Evolutionary conservation across 1,284 basidiomycete species (phyloP).

Genomic region (Puccinia hordei): DNA sequence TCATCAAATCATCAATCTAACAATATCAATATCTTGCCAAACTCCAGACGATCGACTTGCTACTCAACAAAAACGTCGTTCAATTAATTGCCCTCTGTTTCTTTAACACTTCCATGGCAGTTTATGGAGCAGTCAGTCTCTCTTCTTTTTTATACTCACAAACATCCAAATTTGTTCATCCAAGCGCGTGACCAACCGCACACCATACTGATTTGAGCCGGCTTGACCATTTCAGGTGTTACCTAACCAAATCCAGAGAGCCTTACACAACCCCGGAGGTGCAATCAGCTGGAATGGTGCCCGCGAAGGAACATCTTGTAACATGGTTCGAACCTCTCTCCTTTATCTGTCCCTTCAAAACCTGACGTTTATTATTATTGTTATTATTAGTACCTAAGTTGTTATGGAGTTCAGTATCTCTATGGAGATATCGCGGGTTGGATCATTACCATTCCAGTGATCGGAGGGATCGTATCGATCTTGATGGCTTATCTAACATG

Average conservation of each 20-base stretch:
- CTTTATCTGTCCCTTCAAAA: background rate
- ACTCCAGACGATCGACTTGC: constrained; percentile 38
- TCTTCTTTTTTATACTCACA: too few species aligned
- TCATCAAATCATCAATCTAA: too few species aligned
- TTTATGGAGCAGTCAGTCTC: constrained; percentile 48
- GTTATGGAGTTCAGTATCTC: constrained; percentile 44
- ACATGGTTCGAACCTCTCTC: constrained; percentile 27
- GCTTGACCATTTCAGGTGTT: constrained; percentile 11
- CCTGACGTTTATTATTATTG: background rate
- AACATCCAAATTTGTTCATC: background rate
- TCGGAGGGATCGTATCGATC: constrained; percentile 18
- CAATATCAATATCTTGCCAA: background rate
- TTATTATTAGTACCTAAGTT: constrained; percentile 33
- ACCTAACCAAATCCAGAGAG: constrained; percentile 34
- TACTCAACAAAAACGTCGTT: constrained; percentile 48
- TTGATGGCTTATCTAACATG: constrained; percentile 41
- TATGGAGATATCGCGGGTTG: constrained; percentile 24
- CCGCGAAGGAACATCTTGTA: constrained; percentile 34
- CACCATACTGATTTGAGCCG: background rate
- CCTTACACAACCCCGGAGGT: constrained; percentile 33
- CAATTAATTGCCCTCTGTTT: constrained; percentile 46
- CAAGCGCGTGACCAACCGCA: background rate
- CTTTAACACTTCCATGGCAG: constrained; percentile 42
- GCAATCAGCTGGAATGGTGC: constrained; percentile 44
- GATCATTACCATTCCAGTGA: constrained; percentile 45